These are phyloP conservation scores for Collybiopsis confluens DNA, from an alignment of 768 basidiomycete genomes.

Conservation along the genomic window DNA sequence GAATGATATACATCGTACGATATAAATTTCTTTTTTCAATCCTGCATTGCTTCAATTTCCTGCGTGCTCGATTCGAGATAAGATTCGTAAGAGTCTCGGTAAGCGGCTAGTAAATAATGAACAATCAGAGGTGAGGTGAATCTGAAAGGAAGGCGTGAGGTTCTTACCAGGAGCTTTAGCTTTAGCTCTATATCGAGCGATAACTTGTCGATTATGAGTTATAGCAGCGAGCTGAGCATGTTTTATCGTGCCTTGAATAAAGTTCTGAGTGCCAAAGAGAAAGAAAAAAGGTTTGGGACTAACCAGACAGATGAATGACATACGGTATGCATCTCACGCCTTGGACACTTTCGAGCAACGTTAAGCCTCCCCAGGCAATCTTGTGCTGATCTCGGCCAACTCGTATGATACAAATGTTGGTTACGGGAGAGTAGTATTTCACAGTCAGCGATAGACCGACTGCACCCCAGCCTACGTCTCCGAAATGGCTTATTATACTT, in stretches of 20 bases:
- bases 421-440: slow-evolving; percentile 83
- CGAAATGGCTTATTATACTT: slow-evolving; percentile 69
- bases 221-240: slow-evolving; percentile 79
- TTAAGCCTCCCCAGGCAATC: slow-evolving; percentile 76
- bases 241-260: slow-evolving; percentile 71
- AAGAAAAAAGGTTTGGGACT: slow-evolving; percentile 15
- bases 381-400: slow-evolving; percentile 79
- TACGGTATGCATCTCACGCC: slow-evolving; percentile 61
- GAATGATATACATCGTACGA: too few species aligned
- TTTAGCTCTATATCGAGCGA: slow-evolving; percentile 60
- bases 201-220: slow-evolving; percentile 63
- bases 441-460: slow-evolving; percentile 67
- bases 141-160: background rate
- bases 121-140: slow-evolving; percentile 5
- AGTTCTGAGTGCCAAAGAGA: background rate
- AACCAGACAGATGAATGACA: slow-evolving; percentile 79
- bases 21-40: too few species aligned
- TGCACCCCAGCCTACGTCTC: slow-evolving; percentile 83
- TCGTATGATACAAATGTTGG: slow-evolving; percentile 80
- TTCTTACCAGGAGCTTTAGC: slow-evolving; percentile 48
- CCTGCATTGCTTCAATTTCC: slow-evolving; percentile 66
- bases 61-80: slow-evolving; percentile 53
- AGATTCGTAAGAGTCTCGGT: slow-evolving; percentile 56
- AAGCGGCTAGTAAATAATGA: slow-evolving; percentile 33
- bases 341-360: slow-evolving; percentile 62